Evolutionary conservation across 345 rosid species (phyloP).

Genomic region (Raphanus sativus): DNA sequence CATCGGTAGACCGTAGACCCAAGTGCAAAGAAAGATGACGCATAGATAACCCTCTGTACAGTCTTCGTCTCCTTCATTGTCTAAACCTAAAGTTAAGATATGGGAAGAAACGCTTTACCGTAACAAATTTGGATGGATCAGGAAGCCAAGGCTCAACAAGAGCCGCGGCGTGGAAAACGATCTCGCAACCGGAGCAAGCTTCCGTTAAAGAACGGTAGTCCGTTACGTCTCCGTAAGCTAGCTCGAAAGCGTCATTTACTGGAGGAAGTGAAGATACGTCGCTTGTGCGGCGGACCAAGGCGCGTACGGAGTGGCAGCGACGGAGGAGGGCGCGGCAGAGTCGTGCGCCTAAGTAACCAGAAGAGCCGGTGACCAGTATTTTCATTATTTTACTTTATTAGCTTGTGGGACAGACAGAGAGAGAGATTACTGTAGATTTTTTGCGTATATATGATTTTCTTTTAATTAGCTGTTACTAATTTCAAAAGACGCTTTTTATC

Average conservation of each 20-base stretch:
- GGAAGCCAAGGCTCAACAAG: slow-evolving; percentile 93
- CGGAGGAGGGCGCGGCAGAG: slow-evolving; percentile 67
- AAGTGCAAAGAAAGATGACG: slow-evolving; percentile 87
- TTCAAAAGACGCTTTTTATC: neutral
- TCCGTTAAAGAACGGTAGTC: slow-evolving; percentile 58
- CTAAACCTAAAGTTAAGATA: neutral
- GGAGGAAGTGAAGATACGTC: slow-evolving; percentile 64
- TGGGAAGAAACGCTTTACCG: slow-evolving; percentile 41
- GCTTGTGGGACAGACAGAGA: neutral
- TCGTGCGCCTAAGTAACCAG: slow-evolving; percentile 51
- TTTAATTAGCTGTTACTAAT: neutral
- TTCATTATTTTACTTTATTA: neutral
- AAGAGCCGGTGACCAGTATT: neutral
- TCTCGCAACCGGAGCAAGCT: slow-evolving; percentile 67
- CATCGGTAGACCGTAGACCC: slow-evolving; percentile 88
- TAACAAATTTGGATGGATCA: slow-evolving; percentile 69
- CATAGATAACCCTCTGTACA: slow-evolving; percentile 64
- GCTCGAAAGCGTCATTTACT: slow-evolving; percentile 39
- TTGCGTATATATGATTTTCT: neutral
- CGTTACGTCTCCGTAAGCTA: slow-evolving; percentile 80
- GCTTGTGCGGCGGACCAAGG: slow-evolving; percentile 81
- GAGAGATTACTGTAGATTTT: neutral
- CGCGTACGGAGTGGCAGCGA: slow-evolving; percentile 66
- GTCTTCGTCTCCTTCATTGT: slow-evolving; percentile 53
- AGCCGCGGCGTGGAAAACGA: slow-evolving; percentile 86